These are phyloP conservation scores for Schoenoplectus tabernaemontani DNA, from an alignment of 202 grass and related monocot species.

Conservation along the genomic window DNA sequence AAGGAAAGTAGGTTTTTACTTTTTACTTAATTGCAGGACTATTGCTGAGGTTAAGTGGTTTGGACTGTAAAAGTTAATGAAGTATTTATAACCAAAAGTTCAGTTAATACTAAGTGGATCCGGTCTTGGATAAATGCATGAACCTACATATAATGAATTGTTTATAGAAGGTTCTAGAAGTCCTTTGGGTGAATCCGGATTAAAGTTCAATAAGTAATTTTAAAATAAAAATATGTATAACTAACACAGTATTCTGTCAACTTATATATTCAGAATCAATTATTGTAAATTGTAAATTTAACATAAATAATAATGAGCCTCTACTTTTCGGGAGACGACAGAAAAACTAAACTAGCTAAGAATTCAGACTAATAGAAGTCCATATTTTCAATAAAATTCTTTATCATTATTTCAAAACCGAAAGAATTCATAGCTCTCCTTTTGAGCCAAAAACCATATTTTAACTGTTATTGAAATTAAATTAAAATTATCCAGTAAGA, in stretches of 20 bases:
- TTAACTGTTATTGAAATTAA: too few relatives aligned
- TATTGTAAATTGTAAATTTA: neutral
- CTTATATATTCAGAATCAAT: neutral
- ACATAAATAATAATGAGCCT: neutral
- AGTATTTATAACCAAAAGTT: constrained; percentile 20
- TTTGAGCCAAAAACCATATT: too few relatives aligned
- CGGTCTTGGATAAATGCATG: neutral
- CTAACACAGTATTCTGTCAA: neutral
- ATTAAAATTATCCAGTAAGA: too few relatives aligned
- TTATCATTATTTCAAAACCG: too few relatives aligned
- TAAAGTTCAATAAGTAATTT: neutral
- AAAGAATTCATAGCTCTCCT: too few relatives aligned
- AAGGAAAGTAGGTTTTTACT: constrained; percentile 6
- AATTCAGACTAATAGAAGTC: too few relatives aligned
- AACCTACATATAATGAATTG: neutral
- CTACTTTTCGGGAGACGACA: too few relatives aligned
- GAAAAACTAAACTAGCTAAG: too few relatives aligned
- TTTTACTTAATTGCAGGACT: neutral
- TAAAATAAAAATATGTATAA: neutral
- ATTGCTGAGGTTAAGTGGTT: constrained; percentile 4
- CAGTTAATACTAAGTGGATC: neutral
- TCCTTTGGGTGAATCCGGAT: neutral
- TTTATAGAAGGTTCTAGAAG: constrained; percentile 7
- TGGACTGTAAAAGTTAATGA: neutral
- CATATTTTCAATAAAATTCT: too few relatives aligned